Base-by-base conservation (phyloP, 441 rosid species). In the Hura crepitans region DNA sequence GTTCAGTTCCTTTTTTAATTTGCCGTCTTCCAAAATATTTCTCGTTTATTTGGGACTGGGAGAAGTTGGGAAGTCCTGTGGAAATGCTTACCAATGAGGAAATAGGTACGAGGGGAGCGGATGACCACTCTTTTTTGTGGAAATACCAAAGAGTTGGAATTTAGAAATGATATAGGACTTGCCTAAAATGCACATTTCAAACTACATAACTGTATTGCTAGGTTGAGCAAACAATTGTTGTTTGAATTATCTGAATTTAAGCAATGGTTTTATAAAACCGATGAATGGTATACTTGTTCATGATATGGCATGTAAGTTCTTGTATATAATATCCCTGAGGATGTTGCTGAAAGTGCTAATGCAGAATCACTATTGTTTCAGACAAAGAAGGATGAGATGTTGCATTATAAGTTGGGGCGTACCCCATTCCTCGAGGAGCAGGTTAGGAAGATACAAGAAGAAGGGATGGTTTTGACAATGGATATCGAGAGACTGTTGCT, bases 401-500 rank as follows among this genome's bases (percentile, higher is more conserved):
- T 81, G 81, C 78, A 80, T 65, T 85, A 81, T 77, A 80, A 81
- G 47, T 3, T 86, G 84, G 89, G 82, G 55, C 80, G 97, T 76
- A 77, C 84, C 63, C 96, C 97, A 3, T 90, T 92, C 80, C 81
- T 92, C 13, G 96, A 92, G 83, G 97, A 90, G 82, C 93, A 86
- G 68, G 89, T 81, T 67, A 83, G 96, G 85, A 84, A 83, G 80
- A 70, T 92, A 23, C 73, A 58, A 69, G 96, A 90, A 64, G 82
- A 75, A 11, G 93, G 90, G 20, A 83, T 86, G 81, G 82, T 87
- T 0, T 54, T 89, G 84, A 78, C 92, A 0, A 82, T 86, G 85
- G 98, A 92, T 72, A 84, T 90, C 6, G 84, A 90, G 71, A 81
- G 85, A 73, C 73, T 92, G 50, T 75, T 87, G 79, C 78, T 83